Evolutionary conservation across 1,284 basidiomycete species (phyloP), one percentile per base, ranked within the genome.

Genomic region (Pholiota adiposa): DNA sequence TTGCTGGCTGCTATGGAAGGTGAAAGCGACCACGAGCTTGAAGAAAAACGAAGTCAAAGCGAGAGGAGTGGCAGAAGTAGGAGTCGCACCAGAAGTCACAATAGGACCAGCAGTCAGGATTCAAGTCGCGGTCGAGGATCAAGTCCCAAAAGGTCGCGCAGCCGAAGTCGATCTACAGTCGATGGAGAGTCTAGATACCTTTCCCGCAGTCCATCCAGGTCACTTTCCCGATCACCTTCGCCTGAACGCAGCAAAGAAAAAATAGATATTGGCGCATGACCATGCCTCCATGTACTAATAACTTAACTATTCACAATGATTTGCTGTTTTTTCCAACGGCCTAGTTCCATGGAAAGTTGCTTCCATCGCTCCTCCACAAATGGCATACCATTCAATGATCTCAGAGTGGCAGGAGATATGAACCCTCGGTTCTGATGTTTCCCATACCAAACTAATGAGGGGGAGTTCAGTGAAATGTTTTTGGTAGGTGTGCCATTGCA

Each of bases 1-100:
- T 75, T 98, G 19, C 80, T 95, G 60, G 88, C 93, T 64, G 93
- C 91, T 0, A 84, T 97, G 84, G 88, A 92, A 68, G 90, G 87
- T 41, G 85, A 80, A 63, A 83, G 77, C 60, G 87, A 88, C 33
- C 75, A 79, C 49, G 80, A 74, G 59, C 75, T 76, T 27, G 75
- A 74, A 44, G 75, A 74, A 48, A 72, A 67, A 49, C 61, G 71
- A 11, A 78, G 74, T 61, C 65, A 71, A 16, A 80, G 77, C 56
- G 72, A 69, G 53, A 62, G 68, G 18, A 76, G 73, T 31, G 60
- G 41, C 55, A 80, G 76, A 56, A 73, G 70, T 54, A 61, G 67
- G 19, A 77, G 74, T 25, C 60, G 67, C 36, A 72, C 72, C 49
- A 67, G 68, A 25, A 73, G 72, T 56, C 60, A 66, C 33, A 54